Percentiles rank a stretch among this genome's conserved stretches.
Evolutionary conservation across 2,329 filamentous ascomycete species (phyloP).

Genomic region (Huntiella omanensis): DNA sequence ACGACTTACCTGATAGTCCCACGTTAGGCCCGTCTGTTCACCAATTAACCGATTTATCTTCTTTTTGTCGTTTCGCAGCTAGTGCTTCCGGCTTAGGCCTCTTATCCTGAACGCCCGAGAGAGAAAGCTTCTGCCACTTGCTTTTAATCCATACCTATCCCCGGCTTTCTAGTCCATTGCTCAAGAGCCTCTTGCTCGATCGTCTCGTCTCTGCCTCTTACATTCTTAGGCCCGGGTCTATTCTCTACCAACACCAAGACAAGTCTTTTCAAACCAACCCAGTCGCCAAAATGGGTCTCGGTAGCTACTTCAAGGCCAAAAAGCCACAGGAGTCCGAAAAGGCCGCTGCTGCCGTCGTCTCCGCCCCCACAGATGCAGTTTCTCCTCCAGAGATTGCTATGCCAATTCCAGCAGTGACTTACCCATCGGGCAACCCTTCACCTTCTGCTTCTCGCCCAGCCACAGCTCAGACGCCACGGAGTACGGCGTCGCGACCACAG

Average conservation of each 20-base stretch:
- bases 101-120: not conserved
- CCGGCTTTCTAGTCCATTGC: too few relatives aligned
- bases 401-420: not conserved
- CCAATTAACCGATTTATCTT: not conserved
- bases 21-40: too few relatives aligned
- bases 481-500: not conserved
- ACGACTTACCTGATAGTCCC: too few relatives aligned
- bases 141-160: not conserved
- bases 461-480: not conserved
- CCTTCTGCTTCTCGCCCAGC: not conserved
- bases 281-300: conserved; percentile 34
- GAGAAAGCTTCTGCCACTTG: not conserved
- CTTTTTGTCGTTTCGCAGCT: not conserved
- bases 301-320: conserved; percentile 38
- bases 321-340: not conserved
- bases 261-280: conserved; percentile 7
- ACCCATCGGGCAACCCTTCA: not conserved
- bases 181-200: not conserved
- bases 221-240: not conserved
- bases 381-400: not conserved
- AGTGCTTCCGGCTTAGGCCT: not conserved
- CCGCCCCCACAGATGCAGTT: not conserved
- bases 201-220: not conserved
- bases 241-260: not conserved
- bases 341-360: not conserved